Percentiles rank a stretch among this genome's conserved stretches.
These are phyloP conservation scores for Hydnomerulius pinastri DNA, from an alignment of 768 basidiomycete genomes.

Conservation along the genomic window DNA sequence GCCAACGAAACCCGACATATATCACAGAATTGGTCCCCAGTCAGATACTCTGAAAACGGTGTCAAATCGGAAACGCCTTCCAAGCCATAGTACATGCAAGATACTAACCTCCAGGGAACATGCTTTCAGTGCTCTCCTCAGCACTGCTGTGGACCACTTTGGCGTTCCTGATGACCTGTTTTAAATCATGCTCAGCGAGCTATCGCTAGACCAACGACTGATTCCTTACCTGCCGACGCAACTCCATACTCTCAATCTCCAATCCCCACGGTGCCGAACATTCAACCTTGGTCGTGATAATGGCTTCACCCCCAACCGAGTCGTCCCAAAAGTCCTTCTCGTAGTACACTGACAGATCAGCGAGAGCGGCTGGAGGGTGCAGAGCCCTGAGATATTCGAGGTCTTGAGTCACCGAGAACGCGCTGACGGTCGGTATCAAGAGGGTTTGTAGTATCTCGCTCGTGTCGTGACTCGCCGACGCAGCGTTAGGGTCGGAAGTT, in stretches of 20 bases:
- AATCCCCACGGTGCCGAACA: slow-evolving; percentile 60
- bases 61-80: slow-evolving; percentile 5
- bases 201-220: background rate
- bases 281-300: slow-evolving; percentile 51
- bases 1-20: slow-evolving; percentile 53
- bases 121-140: slow-evolving; percentile 43
- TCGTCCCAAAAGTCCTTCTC: slow-evolving; percentile 57
- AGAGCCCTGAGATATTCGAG: slow-evolving; percentile 54
- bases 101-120: slow-evolving; percentile 49
- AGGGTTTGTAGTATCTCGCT: slow-evolving; percentile 68
- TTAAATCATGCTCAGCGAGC: background rate
- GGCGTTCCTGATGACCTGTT: slow-evolving; percentile 46
- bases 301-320: slow-evolving; percentile 53
- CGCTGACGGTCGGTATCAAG: slow-evolving; percentile 62
- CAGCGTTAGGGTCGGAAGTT: slow-evolving; percentile 3
- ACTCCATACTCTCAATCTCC: slow-evolving; percentile 48
- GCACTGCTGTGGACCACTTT: slow-evolving; percentile 55
- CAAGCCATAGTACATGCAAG: background rate
- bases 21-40: slow-evolving; percentile 66
- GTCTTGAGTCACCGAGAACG: slow-evolving; percentile 56
- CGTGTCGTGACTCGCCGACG: slow-evolving; percentile 29
- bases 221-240: slow-evolving; percentile 49
- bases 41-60: slow-evolving; percentile 50
- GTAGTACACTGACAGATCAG: slow-evolving; percentile 56
- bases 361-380: slow-evolving; percentile 44